Evolutionary conservation across 176 grass and related monocot species (phyloP), one percentile per base, ranked within the genome.

Genomic region (Poa annua): DNA sequence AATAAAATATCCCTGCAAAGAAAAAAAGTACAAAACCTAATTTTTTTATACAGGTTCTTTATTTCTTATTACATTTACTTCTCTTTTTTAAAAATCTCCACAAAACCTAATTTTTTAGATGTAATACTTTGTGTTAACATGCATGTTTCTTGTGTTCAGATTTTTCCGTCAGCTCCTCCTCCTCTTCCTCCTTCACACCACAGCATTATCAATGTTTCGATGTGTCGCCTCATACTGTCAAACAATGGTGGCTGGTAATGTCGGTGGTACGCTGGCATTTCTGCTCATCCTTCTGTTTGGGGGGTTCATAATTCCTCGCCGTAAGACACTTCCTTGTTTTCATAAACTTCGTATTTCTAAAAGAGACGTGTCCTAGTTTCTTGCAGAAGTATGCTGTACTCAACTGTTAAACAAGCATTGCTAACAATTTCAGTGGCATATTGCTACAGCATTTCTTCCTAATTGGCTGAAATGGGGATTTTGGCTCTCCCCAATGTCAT

Each of bases 381-480:
- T 35, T 56, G 54, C 15, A 65, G 2, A 74, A 52, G 14, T 47
- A 44, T 10, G 25, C 51, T 29, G 0, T 33, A 1, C 25, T 33
- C 25, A 32, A 52, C 45, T 51, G 26, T 72, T 41, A 54, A 48
- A 44, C 32, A 75, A 47, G 53, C 19, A 54, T 32, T 0, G 2
- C 59, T 36, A 82, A 87, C 47, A n/a, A 6, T 29, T 66, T 82
- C 16, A 44, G 42, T 66, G 21, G 19, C 35, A n/a, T 60, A 36
- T 65, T 88, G 61, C 29, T 70, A 41, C 41, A 97, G 90, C 76
- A 35, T 87, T 86, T 61, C 78, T 97, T 79, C 92, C 95, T 77
- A 78, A 65, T 74, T 97, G 95, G 95, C 79, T 94, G 33, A 92
- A 91, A 87, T 97, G 95, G 95, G 92, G 86, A 77, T 97, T 94